Evolutionary conservation across 768 basidiomycete species (phyloP), one percentile per base, ranked within the genome.

Genomic region (Flagelloscypha sp.): DNA sequence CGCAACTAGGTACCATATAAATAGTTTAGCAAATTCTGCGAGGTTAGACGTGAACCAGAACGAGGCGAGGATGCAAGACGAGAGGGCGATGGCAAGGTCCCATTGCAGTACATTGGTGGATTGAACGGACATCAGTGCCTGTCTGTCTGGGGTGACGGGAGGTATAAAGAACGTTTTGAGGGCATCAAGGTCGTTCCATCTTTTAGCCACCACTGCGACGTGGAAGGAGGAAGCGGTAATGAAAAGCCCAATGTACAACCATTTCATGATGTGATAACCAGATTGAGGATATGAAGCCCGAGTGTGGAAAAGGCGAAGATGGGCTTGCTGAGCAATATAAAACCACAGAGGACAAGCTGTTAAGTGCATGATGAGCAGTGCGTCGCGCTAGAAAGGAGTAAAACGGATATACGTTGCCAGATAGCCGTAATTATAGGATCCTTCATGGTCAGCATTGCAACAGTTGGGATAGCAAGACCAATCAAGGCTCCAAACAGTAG

Each of bases 321-420:
- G 67, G 1, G 44, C 30, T 6, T 47, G 45, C 19, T 61, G 53
- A 1, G 66, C 63, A n/a, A 70, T 3, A n/a, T 61, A 60, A 27
- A 70, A 52, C 41, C n/a, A n/a, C n/a, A n/a, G n/a, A n/a, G n/a
- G n/a, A n/a, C n/a, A n/a, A n/a, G n/a, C n/a, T n/a, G n/a, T n/a
- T n/a, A n/a, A n/a, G n/a, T n/a, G n/a, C n/a, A n/a, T n/a, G n/a
- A n/a, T n/a, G n/a, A n/a, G n/a, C n/a, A n/a, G n/a, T n/a, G n/a
- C n/a, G n/a, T n/a, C n/a, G n/a, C n/a, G n/a, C n/a, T n/a, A n/a
- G n/a, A n/a, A n/a, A n/a, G n/a, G n/a, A n/a, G n/a, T n/a, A 59
- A 57, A n/a, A 68, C 21, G 7, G 76, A 75, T 41, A 68, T 75
- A 18, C 59, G 42, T 42, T 76, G 74, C 75, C 75, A 78, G 21